A percentile compares a stretch with the other conserved stretches of the same genome.
phyloP scores from a whole-genome alignment of 345 rosid genomes.

The Euphorbia pulcherrima region DNA sequence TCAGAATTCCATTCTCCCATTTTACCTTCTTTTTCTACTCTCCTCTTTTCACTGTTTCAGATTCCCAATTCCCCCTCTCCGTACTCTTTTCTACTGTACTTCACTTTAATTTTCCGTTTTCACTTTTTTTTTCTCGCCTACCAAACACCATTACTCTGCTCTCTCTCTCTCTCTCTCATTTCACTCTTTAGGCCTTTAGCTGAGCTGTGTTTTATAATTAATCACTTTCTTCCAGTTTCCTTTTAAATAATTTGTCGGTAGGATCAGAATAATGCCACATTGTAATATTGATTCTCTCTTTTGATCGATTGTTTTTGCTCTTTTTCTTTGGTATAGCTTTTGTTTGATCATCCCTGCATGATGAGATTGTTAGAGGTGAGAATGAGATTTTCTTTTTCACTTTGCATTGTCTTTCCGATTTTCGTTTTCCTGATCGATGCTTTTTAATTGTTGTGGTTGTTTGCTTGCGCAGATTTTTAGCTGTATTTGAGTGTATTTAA shows the following conservation, averaged over 20 bases:
- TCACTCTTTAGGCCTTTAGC: slow-evolving; percentile 19
- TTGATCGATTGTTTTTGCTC: not conserved
- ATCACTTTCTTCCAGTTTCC: not conserved
- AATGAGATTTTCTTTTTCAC: no score
- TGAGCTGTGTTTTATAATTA: not conserved
- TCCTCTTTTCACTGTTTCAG: not conserved
- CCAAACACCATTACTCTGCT: slow-evolving; percentile 24
- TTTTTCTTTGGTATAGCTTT: not conserved
- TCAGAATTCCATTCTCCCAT: not conserved
- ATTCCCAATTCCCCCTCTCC: slow-evolving; percentile 7
- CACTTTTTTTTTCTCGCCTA: slow-evolving; percentile 25
- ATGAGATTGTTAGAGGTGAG: no score
- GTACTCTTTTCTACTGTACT: slow-evolving; percentile 6
- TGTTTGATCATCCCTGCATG: no score
- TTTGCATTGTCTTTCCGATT: no score
- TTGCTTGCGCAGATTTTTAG: no score
- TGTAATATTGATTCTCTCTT: not conserved
- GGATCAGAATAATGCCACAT: slow-evolving; percentile 5
- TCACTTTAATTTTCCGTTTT: slow-evolving; percentile 28
- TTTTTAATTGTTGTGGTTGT: no score
- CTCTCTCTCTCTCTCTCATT: slow-evolving; percentile 16
- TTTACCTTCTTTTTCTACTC: not conserved
- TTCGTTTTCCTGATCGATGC: no score
- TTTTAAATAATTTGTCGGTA: slow-evolving; percentile 19
- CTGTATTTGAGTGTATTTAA: no score